Conservation (phyloP, 2,329 filamentous ascomycete species). For the Chaetomium sp. region DNA sequence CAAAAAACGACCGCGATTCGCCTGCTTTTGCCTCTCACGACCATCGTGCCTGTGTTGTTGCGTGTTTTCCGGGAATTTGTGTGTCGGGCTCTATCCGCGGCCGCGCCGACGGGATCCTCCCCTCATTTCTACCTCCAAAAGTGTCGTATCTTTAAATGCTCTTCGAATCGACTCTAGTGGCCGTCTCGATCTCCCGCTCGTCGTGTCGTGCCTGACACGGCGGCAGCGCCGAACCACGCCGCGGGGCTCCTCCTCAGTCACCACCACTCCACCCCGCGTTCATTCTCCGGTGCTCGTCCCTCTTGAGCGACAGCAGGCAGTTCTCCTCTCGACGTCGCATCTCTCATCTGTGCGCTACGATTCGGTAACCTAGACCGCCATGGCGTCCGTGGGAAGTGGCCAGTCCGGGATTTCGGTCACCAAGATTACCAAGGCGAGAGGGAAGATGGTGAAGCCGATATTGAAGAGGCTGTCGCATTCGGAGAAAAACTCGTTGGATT, state of each 20-base stretch:
- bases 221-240: constrained; percentile 29
- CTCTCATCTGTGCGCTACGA: background rate
- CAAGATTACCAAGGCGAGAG: constrained; percentile 51
- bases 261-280: background rate
- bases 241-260: constrained; percentile 9
- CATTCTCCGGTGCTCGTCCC: background rate
- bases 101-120: background rate
- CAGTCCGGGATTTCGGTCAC: constrained; percentile 39
- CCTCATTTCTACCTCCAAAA: background rate
- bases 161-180: constrained; percentile 21
- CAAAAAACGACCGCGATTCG: background rate
- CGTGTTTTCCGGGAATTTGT: background rate
- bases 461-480: constrained; percentile 61
- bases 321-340: background rate
- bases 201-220: constrained; percentile 35
- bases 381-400: constrained; percentile 43
- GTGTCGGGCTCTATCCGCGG: background rate
- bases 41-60: background rate
- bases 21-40: background rate
- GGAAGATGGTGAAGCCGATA: constrained; percentile 61
- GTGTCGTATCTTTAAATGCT: constrained; percentile 20
- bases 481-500: constrained; percentile 64
- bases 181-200: constrained; percentile 32
- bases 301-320: background rate
- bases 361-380: constrained; percentile 27